Base-by-base conservation (phyloP, 139 green algal species). In the Diplosphaera chodatii region DNA sequence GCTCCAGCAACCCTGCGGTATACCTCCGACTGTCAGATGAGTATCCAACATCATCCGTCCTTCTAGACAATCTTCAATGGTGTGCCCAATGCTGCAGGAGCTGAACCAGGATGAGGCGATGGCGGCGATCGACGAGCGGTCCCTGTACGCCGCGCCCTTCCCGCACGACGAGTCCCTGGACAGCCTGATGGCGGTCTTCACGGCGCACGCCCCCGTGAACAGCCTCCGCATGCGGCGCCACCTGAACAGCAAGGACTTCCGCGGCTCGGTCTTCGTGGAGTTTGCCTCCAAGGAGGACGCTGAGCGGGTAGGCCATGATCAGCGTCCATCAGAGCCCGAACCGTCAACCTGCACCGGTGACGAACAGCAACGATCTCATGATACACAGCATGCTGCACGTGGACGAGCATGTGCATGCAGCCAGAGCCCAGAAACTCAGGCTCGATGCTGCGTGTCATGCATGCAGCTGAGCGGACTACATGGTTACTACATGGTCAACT, bases 181-280 rank as follows among this genome's bases (percentile, higher is more conserved):
- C 25, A 63, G 69, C 1, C 63, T 94, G 1, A 77, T 48, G 40
- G 68, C 37, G 18, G 67, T 79, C 37, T 77, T 77, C 55, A 27
- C 32, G 28, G 41, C 31, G 6, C 18, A 13, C n/a, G n/a, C 40
- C 4, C 64, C 55, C 18, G 80, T 92, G 5, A 87, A 85, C 56
- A 84, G 76, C 69, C 84, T 96, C 67, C 84, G 88, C 69, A 77
- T 96, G 84, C 84, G 92, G 4, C 86, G 91, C 67, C 88, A 94
- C 78, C 3, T 81, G 21, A 40, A 25, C 32, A 86, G 66, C 80
- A 96, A 95, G 77, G 83, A 88, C 55, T 97, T 97, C 83, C 90
- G 87, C 70, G 92, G 92, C 40, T 84, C 74, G 21, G 80, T 91
- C 16, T 96, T 96, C 76, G 78, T 94, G 23, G 92, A 93, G 84